Conservation (phyloP, 2,329 filamentous ascomycete genomes). For the Calonectria ilicicola region DNA sequence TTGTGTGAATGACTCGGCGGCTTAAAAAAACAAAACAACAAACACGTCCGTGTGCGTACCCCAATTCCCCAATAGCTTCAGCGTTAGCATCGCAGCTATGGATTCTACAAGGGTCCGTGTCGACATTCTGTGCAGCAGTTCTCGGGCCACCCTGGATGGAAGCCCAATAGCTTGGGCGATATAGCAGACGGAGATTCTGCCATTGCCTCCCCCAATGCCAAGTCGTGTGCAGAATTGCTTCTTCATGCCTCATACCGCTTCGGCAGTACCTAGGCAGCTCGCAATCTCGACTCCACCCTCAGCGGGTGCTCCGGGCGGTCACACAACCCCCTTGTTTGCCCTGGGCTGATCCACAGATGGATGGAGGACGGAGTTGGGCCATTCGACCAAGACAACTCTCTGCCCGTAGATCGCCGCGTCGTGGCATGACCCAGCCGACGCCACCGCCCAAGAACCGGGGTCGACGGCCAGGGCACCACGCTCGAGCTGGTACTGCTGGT, state of each 20-base stretch:
- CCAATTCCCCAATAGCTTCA: background rate
- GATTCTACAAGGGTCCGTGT: slow-evolving; percentile 15
- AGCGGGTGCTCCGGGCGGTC: slow-evolving; percentile 25
- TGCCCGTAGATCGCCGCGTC: slow-evolving; percentile 20
- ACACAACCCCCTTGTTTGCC: slow-evolving; percentile 4
- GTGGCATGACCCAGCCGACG: slow-evolving; percentile 26
- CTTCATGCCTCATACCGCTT: slow-evolving; percentile 33
- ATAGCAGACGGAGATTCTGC: background rate
- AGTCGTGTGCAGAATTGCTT: slow-evolving; percentile 32
- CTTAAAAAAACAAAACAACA: background rate
- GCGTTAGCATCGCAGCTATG: slow-evolving; percentile 2
- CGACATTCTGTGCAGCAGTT: background rate
- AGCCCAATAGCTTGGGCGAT: slow-evolving; percentile 13
- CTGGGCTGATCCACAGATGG: slow-evolving; percentile 15
- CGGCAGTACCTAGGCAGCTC: slow-evolving; percentile 8
- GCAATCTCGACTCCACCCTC: slow-evolving; percentile 26
- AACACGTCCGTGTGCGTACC: background rate
- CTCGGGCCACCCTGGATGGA: slow-evolving; percentile 3
- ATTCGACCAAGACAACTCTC: slow-evolving; percentile 1
- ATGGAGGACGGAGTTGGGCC: slow-evolving; percentile 1
- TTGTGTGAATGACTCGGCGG: slow-evolving; percentile 11
- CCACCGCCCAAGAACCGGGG: slow-evolving; percentile 17
- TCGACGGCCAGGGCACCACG: background rate
- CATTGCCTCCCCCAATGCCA: slow-evolving; percentile 19
- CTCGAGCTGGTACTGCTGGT: background rate